Conservation (phyloP, 2,329 filamentous ascomycete genomes). For the Ascochyta fabae region DNA sequence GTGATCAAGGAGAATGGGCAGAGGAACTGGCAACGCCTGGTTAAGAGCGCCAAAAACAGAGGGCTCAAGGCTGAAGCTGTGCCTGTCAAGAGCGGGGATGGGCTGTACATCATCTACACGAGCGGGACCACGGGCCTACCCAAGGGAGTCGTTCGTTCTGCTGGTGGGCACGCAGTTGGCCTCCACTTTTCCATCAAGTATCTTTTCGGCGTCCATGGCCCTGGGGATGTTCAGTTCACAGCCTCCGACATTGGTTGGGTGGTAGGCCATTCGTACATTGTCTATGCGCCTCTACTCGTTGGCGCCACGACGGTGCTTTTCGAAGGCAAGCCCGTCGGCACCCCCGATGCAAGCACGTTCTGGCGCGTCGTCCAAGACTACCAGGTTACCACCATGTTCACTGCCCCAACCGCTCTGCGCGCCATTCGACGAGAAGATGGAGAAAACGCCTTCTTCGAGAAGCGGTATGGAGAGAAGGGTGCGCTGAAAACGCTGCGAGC, state of each 20-base stretch:
- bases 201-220: constrained; percentile 80
- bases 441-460: constrained; percentile 69
- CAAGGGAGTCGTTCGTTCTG: constrained; percentile 83
- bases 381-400: constrained; percentile 79
- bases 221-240: constrained; percentile 81
- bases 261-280: constrained; percentile 76
- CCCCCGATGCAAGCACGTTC: constrained; percentile 84
- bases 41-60: constrained; percentile 72
- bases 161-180: constrained; percentile 86
- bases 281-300: constrained; percentile 84
- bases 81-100: constrained; percentile 77
- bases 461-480: constrained; percentile 66
- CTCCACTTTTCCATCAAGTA: constrained; percentile 82
- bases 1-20: constrained; percentile 72
- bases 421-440: constrained; percentile 89
- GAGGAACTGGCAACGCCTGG: constrained; percentile 78
- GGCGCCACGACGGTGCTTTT: constrained; percentile 88
- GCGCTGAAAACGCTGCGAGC: constrained; percentile 75
- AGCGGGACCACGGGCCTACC: constrained; percentile 81
- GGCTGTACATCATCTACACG: constrained; percentile 90
- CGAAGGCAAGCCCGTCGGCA: constrained; percentile 93
- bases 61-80: constrained; percentile 76
- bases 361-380: constrained; percentile 88
- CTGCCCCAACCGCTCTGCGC: constrained; percentile 84
- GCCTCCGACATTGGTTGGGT: constrained; percentile 94